Percentiles rank a stretch among this genome's conserved stretches.
phyloP scores from a whole-genome alignment of 768 basidiomycete species.

The Kwoniella shandongensis region DNA sequence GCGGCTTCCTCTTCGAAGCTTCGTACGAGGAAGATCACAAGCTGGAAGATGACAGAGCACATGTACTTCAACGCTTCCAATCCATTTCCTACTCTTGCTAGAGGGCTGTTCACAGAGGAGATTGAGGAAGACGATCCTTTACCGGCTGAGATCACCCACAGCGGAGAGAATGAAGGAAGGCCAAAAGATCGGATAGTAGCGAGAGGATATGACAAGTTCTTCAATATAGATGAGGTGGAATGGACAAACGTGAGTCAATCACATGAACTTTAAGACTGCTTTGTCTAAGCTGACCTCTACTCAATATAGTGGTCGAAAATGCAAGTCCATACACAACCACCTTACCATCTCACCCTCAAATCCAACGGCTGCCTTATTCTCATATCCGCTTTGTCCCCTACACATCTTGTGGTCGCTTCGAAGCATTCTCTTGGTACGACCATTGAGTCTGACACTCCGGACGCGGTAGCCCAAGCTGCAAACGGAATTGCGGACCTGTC shows the following conservation, averaged over 20 bases:
- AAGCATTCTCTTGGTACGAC: conserved; percentile 79
- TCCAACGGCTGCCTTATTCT: conserved; percentile 98
- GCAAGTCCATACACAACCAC: conserved; percentile 66
- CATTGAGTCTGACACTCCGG: conserved; percentile 13
- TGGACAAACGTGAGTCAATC: conserved; percentile 78
- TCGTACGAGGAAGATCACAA: conserved; percentile 58
- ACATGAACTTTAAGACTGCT: background rate
- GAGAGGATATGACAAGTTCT: conserved; percentile 97
- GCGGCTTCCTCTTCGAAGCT: background rate
- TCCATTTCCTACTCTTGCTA: conserved; percentile 90
- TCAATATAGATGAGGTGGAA: conserved; percentile 93
- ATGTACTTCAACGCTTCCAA: conserved; percentile 86
- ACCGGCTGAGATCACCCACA: conserved; percentile 25
- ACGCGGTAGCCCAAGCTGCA: background rate
- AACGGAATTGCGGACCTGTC: conserved; percentile 10
- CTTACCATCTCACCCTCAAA: conserved; percentile 85
- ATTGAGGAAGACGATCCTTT: conserved; percentile 32
- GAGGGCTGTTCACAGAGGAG: conserved; percentile 75
- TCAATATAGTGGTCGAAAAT: conserved; percentile 71
- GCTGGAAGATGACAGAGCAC: conserved; percentile 98
- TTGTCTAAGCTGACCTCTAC: background rate
- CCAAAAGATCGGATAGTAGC: conserved; percentile 64
- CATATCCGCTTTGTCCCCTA: conserved; percentile 75
- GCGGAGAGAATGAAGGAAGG: conserved; percentile 25
- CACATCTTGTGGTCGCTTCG: conserved; percentile 77